Percentiles rank a stretch among this genome's conserved stretches.
phyloP scores from a whole-genome alignment of 2,329 filamentous ascomycete species.

The Magnaporthiopsis poae region DNA sequence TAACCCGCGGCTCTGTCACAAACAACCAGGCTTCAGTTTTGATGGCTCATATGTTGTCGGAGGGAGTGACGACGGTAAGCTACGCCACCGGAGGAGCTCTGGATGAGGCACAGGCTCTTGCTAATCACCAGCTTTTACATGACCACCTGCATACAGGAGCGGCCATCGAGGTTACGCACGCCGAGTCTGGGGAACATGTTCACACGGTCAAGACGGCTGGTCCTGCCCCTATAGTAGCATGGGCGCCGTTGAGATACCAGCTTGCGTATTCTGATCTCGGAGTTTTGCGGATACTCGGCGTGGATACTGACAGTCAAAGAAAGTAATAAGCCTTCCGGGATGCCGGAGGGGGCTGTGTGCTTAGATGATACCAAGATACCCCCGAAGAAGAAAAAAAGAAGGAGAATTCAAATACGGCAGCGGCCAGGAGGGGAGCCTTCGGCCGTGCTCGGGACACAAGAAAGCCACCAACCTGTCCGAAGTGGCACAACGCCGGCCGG shows the following conservation, averaged over 20 bases:
- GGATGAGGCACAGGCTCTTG: neutral
- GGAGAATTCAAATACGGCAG: neutral
- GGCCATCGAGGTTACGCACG: conserved; percentile 60
- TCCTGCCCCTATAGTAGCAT: conserved; percentile 57
- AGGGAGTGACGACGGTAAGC: conserved; percentile 60
- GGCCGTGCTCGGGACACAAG: neutral
- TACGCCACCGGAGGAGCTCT: neutral
- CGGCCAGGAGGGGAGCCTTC: neutral
- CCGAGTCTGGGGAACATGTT: conserved; percentile 63
- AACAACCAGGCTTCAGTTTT: conserved; percentile 58
- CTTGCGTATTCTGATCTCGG: conserved; percentile 65
- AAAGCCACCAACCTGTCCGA: neutral
- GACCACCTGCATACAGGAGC: conserved; percentile 28
- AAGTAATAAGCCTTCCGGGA: neutral
- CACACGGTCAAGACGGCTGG: conserved; percentile 60
- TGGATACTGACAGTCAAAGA: conserved; percentile 34
- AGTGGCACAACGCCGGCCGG: neutral
- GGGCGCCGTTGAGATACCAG: conserved; percentile 66
- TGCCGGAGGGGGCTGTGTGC: neutral
- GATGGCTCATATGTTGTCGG: conserved; percentile 67
- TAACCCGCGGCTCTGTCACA: conserved; percentile 13
- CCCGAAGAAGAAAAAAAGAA: neutral
- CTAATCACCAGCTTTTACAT: conserved; percentile 7
- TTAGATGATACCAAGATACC: neutral
- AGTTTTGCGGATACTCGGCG: conserved; percentile 57